Base-by-base conservation (phyloP, 495 filamentous ascomycete species). In the Trichoderma parareesei region DNA sequence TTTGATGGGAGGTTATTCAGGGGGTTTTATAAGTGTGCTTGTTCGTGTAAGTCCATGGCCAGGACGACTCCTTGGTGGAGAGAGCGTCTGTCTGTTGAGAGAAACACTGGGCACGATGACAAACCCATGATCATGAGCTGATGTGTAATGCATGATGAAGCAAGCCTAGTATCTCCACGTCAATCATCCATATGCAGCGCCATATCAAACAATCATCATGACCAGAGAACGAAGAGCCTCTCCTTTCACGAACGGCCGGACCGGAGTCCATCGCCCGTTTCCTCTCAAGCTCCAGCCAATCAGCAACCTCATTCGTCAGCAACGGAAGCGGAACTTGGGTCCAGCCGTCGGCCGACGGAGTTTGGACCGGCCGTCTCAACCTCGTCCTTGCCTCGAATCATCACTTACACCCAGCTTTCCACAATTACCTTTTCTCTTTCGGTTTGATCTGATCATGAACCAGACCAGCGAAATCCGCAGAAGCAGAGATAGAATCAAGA, bases 311-410 rank as follows among this genome's bases (percentile, higher is more conserved):
- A 8, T 57, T 57, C 37, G 53, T 57, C 53, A 57, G 53, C 53
- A 57, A 13, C 53, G 27, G 53, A 37, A 61, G 20, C 60, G 60
- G 60, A 13, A 11, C 4, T 18, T 33, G 4, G 0, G 7, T 48
- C 5, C 14, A 6, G 16, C 61, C 41, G 18, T 14, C 61, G 61
- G 61, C 61, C 61, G 61, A 57, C 53, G 53, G 53, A 5, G 14
- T 27, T 37, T 38, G 27, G 53, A 57, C 53, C 53, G 53, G 53
- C 53, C 53, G 53, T 57, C 37, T 14, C 53, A 35, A 57, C 8
- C 13, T 35, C 46, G 46, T 8, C n/a, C 46, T n/a, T n/a, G n/a
- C 16, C 60, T 62, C 37, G 27, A 18, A 37, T 4, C 60, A 18
- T 35, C 38, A 43, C 8, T 35, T 40, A 41, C 16, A 20, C 60